Evolutionary conservation across 257 asterid genomes (phyloP).

Genomic region (Solanum sejunctum): DNA sequence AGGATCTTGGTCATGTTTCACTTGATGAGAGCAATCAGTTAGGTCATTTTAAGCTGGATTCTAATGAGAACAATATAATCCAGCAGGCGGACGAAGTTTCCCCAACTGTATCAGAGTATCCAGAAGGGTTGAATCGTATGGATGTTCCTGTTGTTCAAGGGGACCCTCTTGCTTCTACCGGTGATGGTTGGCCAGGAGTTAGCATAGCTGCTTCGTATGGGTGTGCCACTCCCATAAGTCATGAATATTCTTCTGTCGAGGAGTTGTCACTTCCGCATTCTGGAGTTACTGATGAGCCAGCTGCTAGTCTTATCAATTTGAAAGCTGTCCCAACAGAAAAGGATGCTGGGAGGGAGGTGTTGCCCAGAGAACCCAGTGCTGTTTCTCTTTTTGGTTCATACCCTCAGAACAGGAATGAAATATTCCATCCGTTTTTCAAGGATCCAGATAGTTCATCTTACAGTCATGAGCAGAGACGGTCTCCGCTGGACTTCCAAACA

Average conservation of each 20-base stretch:
- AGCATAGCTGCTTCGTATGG: slow-evolving; percentile 41
- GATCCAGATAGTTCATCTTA: slow-evolving; percentile 32
- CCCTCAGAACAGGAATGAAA: slow-evolving; percentile 47
- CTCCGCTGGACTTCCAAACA: slow-evolving; percentile 39
- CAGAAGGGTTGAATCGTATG: slow-evolving; percentile 27
- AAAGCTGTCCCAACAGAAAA: slow-evolving; percentile 29
- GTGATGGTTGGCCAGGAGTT: slow-evolving; percentile 55
- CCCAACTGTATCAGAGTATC: slow-evolving; percentile 27
- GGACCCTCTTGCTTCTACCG: slow-evolving; percentile 23
- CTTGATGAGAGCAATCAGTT: slow-evolving; percentile 21
- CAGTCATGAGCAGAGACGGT: slow-evolving; percentile 43
- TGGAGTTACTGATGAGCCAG: slow-evolving; percentile 42
- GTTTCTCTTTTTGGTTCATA: slow-evolving; percentile 36
- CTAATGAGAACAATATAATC: slow-evolving; percentile 18
- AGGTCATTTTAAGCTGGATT: slow-evolving; percentile 31
- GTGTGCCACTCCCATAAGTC: slow-evolving; percentile 29
- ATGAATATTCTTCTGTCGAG: slow-evolving; percentile 41
- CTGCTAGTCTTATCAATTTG: slow-evolving; percentile 25
- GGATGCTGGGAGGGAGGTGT: slow-evolving; percentile 30
- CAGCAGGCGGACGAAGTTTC: slow-evolving; percentile 27
- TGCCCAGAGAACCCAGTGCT: slow-evolving; percentile 36
- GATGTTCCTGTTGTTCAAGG: slow-evolving; percentile 31
- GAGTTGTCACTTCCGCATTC: slow-evolving; percentile 49
- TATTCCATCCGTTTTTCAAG: slow-evolving; percentile 51
- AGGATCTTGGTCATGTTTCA: slow-evolving; percentile 24